phyloP scores from a whole-genome alignment of 2,329 filamentous ascomycete genomes.

The Aspergillus ibericus region DNA sequence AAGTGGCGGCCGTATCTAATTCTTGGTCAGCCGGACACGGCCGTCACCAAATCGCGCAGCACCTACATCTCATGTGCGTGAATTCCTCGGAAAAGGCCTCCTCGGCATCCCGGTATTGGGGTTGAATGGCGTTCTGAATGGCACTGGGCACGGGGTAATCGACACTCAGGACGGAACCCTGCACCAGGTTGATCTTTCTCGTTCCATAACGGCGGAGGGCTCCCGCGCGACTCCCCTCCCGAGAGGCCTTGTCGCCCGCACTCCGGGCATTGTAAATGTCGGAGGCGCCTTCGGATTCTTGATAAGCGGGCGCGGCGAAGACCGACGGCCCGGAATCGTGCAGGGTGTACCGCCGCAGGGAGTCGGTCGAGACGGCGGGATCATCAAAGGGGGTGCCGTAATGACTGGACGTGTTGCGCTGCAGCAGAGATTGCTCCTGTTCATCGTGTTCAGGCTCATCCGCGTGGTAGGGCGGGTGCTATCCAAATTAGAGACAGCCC shows the following conservation, averaged over 20 bases:
- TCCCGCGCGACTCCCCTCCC: conserved; percentile 16
- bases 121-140: conserved; percentile 93
- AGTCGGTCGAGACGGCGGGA: conserved; percentile 41
- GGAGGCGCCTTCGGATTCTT: conserved; percentile 57
- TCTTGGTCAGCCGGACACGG: conserved; percentile 6
- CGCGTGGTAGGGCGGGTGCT: background rate
- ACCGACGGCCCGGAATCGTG: conserved; percentile 54
- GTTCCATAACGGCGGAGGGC: conserved; percentile 84
- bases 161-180: conserved; percentile 92
- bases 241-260: conserved; percentile 21
- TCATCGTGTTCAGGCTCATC: conserved; percentile 15
- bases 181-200: conserved; percentile 95
- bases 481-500: background rate
- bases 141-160: conserved; percentile 97
- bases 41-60: background rate
- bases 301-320: conserved; percentile 52
- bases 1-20: conserved; percentile 85
- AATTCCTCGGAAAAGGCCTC: conserved; percentile 87
- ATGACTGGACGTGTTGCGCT: conserved; percentile 41
- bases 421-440: conserved; percentile 28
- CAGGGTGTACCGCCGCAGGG: conserved; percentile 33
- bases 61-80: conserved; percentile 83
- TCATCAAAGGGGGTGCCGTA: conserved; percentile 51
- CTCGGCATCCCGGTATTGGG: conserved; percentile 84
- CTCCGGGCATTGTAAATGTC: conserved; percentile 41